Evolutionary conservation across 2,329 filamentous ascomycete species (phyloP), one percentile per base, ranked within the genome.

Genomic region (Talaromyces sp.): DNA sequence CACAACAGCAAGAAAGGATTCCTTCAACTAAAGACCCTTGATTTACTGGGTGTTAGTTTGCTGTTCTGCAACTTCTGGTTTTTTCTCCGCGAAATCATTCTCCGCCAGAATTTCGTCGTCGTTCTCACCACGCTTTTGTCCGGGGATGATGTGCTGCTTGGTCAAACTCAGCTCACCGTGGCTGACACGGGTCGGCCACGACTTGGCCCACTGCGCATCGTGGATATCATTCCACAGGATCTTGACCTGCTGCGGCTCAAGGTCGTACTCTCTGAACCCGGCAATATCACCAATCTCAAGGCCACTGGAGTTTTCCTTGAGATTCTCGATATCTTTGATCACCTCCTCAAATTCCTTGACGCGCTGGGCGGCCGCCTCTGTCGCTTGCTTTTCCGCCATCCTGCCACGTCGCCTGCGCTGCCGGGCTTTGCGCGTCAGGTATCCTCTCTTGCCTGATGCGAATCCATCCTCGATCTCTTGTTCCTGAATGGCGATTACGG

Each of bases 401-500:
- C 70, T 67, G 17, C 72, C 72, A 28, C 66, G 69, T 19, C 71
- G 65, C 1, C 72, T 68, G 32, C 74, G 73, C 60, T 68, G 67
- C 51, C 69, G 66, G 0, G 71, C 71, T 42, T 64, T 72, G 19
- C 67, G 67, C 39, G 69, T 76, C 25, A 71, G 62, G 57, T 72
- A 73, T 17, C 68, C 75, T 62, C 67, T 68, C 65, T 69, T 69
- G n/a, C 66, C 63, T 25, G 70, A 69, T 8, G 72, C 69, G 17
- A 75, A 66, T 19, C 71, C 71, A 39, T 71, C 63, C 49, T 64
- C 57, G 55, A 75, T 66, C 60, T 71, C 71, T 53, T 75, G 67
- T 49, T 81, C 74, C 67, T 85, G 82, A 63, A 81, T 77, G 28
- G 72, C 64, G 58, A 88, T 69, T 3, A 86, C 83, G 22, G 82